Percentiles rank a stretch among this genome's conserved stretches.
These are phyloP conservation scores for Jatropha podagrica DNA, from an alignment of 441 rosid species.

Conservation along the genomic window DNA sequence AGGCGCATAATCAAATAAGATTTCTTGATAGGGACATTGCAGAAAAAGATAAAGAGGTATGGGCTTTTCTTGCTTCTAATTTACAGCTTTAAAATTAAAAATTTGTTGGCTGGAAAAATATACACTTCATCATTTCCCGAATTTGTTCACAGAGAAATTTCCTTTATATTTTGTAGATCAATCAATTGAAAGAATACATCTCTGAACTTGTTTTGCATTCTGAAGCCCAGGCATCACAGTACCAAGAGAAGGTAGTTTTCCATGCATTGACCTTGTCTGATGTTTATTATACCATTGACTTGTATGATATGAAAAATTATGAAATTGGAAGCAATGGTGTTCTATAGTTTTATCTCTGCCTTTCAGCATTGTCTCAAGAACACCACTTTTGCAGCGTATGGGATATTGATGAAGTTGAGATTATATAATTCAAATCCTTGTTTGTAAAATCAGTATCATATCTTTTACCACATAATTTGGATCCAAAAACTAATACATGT, in stretches of 20 bases:
- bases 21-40: constrained; percentile 58
- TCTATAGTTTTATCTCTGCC: constrained; percentile 1
- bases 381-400: background rate
- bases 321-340: constrained; percentile 1
- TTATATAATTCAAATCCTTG: background rate
- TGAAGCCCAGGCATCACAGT: constrained; percentile 90
- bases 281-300: background rate
- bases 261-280: background rate
- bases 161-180: constrained; percentile 52
- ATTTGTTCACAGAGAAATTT: constrained; percentile 10
- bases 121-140: background rate
- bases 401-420: background rate
- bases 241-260: constrained; percentile 75
- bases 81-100: constrained; percentile 2
- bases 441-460: background rate
- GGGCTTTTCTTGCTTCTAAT: constrained; percentile 20
- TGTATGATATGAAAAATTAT: background rate
- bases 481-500: background rate
- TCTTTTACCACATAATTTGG: background rate
- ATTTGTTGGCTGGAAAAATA: background rate
- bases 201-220: constrained; percentile 84
- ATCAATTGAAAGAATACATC: constrained; percentile 70
- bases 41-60: constrained; percentile 73
- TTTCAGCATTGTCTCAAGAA: constrained; percentile 13
- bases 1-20: constrained; percentile 45